phyloP scores from a whole-genome alignment of 2,329 filamentous ascomycete genomes.

The Fonsecaea nubica region DNA sequence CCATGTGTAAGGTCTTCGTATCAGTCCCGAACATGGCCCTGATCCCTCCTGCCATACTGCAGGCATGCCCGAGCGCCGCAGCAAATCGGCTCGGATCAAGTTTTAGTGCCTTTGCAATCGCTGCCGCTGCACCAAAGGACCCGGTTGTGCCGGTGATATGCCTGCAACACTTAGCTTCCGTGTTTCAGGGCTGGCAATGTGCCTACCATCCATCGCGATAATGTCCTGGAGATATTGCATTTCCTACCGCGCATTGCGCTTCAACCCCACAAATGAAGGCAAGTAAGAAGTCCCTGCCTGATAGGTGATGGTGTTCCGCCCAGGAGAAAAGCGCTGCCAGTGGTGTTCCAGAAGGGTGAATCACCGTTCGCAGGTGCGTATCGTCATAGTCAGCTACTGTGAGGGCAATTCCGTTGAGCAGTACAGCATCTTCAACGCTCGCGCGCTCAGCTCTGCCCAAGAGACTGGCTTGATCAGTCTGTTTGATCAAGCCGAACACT shows the following conservation, averaged over 20 bases:
- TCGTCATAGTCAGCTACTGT: constrained; percentile 65
- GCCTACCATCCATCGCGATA: constrained; percentile 61
- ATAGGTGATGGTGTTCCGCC: constrained; percentile 50
- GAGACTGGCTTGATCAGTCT: constrained; percentile 13
- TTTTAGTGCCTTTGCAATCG: constrained; percentile 56
- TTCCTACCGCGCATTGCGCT: constrained; percentile 59
- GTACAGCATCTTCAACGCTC: constrained; percentile 50
- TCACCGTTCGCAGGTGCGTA: constrained; percentile 62
- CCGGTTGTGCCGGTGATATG: constrained; percentile 62
- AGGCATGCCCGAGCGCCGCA: constrained; percentile 61
- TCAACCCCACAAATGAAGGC: constrained; percentile 61
- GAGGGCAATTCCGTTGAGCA: constrained; percentile 62
- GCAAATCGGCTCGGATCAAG: constrained; percentile 51
- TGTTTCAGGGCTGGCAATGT: no score
- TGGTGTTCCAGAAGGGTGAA: constrained; percentile 61
- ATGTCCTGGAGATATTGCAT: constrained; percentile 60
- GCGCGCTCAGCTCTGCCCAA: constrained; percentile 16
- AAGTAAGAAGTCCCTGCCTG: constrained; percentile 57
- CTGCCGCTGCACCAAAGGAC: constrained; percentile 60
- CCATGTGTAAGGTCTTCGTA: constrained; percentile 62
- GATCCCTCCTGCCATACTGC: constrained; percentile 60
- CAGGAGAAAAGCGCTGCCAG: constrained; percentile 58
- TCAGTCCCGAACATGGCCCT: constrained; percentile 63
- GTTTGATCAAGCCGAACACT: constrained; percentile 7
- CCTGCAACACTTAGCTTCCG: constrained; percentile 4